These are phyloP conservation scores for Ophiostoma tasmaniense DNA, from an alignment of 2,329 filamentous ascomycete species.

Conservation along the genomic window DNA sequence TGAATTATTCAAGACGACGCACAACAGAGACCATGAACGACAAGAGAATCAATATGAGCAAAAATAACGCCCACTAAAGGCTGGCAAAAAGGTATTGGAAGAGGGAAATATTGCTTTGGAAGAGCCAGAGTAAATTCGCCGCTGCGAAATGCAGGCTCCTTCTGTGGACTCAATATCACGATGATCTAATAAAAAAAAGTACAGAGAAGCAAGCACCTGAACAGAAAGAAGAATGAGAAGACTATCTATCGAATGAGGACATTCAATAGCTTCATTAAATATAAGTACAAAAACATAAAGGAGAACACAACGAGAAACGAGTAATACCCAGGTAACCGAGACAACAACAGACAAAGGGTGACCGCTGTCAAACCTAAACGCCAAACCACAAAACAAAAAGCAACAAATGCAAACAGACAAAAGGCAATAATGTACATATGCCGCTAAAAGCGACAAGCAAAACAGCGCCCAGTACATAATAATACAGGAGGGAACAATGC, in stretches of 20 bases:
- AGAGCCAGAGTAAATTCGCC: too few species aligned
- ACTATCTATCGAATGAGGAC: background rate
- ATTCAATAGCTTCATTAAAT: background rate
- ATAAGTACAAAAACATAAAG: background rate
- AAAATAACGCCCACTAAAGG: too few species aligned
- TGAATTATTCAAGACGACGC: background rate
- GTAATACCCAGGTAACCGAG: background rate
- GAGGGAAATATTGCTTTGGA: background rate
- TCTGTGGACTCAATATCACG: background rate
- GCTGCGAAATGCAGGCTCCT: background rate
- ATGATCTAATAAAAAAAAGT: background rate
- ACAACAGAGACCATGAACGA: background rate
- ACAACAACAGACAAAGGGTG: background rate
- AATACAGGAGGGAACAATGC: background rate
- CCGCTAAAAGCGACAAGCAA: background rate
- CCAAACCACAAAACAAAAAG: background rate
- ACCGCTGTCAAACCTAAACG: background rate
- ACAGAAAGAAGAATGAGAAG: too few species aligned
- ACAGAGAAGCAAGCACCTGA: background rate
- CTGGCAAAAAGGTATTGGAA: too few species aligned
- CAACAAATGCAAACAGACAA: background rate
- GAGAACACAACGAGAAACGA: background rate
- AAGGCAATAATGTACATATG: background rate
- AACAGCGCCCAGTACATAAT: background rate
- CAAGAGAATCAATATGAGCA: too few species aligned